Evolutionary conservation across 148 eudicot species (phyloP).

Genomic region (Talinum fruticosum): DNA sequence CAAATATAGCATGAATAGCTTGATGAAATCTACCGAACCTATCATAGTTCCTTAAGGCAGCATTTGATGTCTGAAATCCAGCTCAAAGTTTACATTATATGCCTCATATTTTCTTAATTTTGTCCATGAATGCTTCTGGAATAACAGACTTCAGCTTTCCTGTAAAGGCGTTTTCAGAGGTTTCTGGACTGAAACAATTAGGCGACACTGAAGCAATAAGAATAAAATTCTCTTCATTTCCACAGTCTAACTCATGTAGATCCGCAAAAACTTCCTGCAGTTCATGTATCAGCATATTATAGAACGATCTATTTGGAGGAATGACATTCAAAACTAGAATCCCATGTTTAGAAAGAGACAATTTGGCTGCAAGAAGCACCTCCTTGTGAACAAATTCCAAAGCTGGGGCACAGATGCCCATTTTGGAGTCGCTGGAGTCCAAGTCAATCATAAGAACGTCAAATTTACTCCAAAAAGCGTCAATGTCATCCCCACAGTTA

Average conservation of each 20-base stretch:
- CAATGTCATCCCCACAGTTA: neutral
- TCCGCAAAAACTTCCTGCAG: slow-evolving; percentile 45
- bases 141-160: slow-evolving; percentile 50
- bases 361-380: slow-evolving; percentile 50
- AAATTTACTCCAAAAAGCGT: slow-evolving; percentile 32
- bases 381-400: slow-evolving; percentile 53
- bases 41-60: slow-evolving; percentile 5
- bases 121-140: slow-evolving; percentile 38
- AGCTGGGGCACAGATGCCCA: slow-evolving; percentile 62
- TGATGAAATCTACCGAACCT: neutral
- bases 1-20: neutral
- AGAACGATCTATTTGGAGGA: slow-evolving; percentile 42
- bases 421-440: slow-evolving; percentile 63
- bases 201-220: slow-evolving; percentile 49
- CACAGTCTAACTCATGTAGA: slow-evolving; percentile 61
- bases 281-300: slow-evolving; percentile 39
- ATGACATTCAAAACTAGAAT: slow-evolving; percentile 66
- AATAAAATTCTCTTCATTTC: slow-evolving; percentile 65
- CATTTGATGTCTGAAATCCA: neutral
- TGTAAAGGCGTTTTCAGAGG: slow-evolving; percentile 28
- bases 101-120: slow-evolving; percentile 45
- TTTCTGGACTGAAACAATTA: slow-evolving; percentile 12
- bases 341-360: slow-evolving; percentile 50
- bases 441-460: slow-evolving; percentile 86
- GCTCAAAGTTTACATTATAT: neutral